These are phyloP conservation scores for Fusarium humuli DNA, from an alignment of 2,329 filamentous ascomycete genomes.

Conservation along the genomic window DNA sequence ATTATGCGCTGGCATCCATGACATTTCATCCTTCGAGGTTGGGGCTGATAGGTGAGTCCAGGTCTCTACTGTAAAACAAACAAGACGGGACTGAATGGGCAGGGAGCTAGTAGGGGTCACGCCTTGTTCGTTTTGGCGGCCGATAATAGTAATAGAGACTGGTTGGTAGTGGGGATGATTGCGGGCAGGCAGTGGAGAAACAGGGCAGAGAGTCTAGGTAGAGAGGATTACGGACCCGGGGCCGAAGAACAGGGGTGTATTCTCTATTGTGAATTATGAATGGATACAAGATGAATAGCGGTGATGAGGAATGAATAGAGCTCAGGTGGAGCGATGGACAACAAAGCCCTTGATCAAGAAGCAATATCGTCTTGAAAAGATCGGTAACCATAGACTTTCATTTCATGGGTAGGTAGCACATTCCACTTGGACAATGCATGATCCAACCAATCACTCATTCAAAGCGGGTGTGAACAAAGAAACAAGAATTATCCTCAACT, in stretches of 20 bases:
- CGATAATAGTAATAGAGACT: slow-evolving; percentile 3
- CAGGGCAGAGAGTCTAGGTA: slow-evolving; percentile 26
- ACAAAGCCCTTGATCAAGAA: slow-evolving; percentile 13
- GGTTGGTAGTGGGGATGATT: slow-evolving; percentile 37
- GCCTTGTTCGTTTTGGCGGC: slow-evolving; percentile 36
- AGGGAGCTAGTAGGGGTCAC: slow-evolving; percentile 30
- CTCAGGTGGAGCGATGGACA: slow-evolving; percentile 8
- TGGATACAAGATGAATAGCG: slow-evolving; percentile 17
- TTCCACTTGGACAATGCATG: slow-evolving; percentile 31
- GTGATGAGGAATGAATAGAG: slow-evolving; percentile 17
- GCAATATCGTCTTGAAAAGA: not conserved
- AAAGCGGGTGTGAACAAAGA: slow-evolving; percentile 17
- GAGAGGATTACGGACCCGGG: slow-evolving; percentile 28
- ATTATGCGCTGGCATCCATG: slow-evolving; percentile 44
- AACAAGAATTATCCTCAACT: slow-evolving; percentile 2
- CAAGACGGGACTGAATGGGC: slow-evolving; percentile 6
- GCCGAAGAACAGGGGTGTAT: slow-evolving; percentile 28
- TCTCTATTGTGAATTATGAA: slow-evolving; percentile 15
- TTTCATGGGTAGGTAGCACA: not conserved
- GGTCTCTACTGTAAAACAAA: slow-evolving; percentile 12
- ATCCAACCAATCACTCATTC: slow-evolving; percentile 13
- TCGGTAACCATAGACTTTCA: not conserved
- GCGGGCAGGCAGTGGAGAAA: slow-evolving; percentile 35
- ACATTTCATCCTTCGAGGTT: slow-evolving; percentile 14
- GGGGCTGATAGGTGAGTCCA: slow-evolving; percentile 30